Base-by-base conservation (phyloP, 176 grass and related monocot species). In the Miscanthus lutarioriparius region DNA sequence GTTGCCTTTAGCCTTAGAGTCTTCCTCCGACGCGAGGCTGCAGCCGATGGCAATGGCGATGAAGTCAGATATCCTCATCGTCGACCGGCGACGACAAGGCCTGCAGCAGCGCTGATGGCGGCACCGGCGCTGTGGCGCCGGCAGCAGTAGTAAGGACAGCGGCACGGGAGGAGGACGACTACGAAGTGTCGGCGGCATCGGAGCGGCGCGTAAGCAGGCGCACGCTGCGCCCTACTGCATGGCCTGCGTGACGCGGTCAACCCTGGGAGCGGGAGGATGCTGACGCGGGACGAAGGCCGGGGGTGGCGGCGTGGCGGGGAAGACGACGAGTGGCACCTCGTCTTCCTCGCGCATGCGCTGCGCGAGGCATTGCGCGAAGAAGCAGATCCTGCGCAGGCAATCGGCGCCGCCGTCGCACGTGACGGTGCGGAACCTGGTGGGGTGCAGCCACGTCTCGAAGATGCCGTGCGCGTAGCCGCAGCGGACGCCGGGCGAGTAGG, bases 391-490 rank as follows among this genome's bases (percentile, higher is more conserved):
- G 19, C 87, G 86, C 2, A 27, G 4, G 65, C 86, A 94, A 2
- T 11, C 16, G 0, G 4, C 0, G 3, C 84, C 32, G 32, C 32
- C 32, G 32, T 33, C 32, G 32, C 32, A 33, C 32, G 3, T 33
- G 2, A 33, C 32, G 32, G 32, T 33, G 32, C 32, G 32, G 3
- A 33, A 33, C 3, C 32, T 33, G 32, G 32, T 33, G 2, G 32
- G 32, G 32, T 33, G 32, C 32, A 33, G 2, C 32, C 83, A 91
- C 15, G 65, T 44, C 92, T 94, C 92, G 35, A 91, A 91, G 2
- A 70, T 43, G 3, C 86, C 86, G 54, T 94, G 89, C 25, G 89
- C 83, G 62, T 72, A 91, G 6, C 61, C 54, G 76, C 92, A 94
- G 0, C 2, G 14, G 11, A 68, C 37, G 10, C 83, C 86, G 14